These are phyloP conservation scores for Penicillium sp. DNA, from an alignment of 2,329 filamentous ascomycete species.

Conservation along the genomic window DNA sequence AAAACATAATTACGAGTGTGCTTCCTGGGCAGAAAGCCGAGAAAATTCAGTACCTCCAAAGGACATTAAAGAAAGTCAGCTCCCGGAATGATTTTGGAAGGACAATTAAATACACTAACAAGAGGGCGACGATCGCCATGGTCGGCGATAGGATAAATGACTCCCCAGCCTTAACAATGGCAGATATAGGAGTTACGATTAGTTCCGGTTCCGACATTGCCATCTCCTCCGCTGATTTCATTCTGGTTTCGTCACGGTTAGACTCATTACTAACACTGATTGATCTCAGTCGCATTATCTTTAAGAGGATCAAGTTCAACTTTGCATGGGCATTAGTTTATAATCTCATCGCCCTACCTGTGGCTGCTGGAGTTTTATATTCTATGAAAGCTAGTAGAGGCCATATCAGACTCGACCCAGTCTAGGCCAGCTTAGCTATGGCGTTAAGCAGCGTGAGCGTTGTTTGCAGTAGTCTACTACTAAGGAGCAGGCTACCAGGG, in stretches of 20 bases:
- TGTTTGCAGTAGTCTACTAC: not conserved
- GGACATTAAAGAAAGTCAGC: conserved; percentile 17
- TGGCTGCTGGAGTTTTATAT: conserved; percentile 79
- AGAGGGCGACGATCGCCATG: conserved; percentile 68
- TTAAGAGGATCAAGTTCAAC: conserved; percentile 78
- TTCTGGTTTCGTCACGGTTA: conserved; percentile 74
- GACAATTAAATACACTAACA: conserved; percentile 1
- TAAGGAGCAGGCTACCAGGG: not conserved
- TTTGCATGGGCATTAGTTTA: conserved; percentile 83
- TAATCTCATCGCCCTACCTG: conserved; percentile 74
- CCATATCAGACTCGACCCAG: not conserved
- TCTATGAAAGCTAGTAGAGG: conserved; percentile 48
- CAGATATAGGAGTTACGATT: conserved; percentile 79
- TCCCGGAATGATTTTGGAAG: conserved; percentile 7
- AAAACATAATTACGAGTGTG: conserved; percentile 19
- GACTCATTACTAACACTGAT: conserved; percentile 71
- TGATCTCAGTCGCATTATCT: conserved; percentile 70
- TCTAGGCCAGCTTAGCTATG: not conserved
- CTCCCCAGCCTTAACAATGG: conserved; percentile 74
- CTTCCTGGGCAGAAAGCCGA: conserved; percentile 20
- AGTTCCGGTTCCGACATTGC: conserved; percentile 79
- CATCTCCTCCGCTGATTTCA: conserved; percentile 76
- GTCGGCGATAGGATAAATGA: conserved; percentile 88
- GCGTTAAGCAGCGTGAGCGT: not conserved
- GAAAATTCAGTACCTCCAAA: conserved; percentile 25